Conservation (phyloP, 306 rosid genomes). For the Parietaria judaica region DNA sequence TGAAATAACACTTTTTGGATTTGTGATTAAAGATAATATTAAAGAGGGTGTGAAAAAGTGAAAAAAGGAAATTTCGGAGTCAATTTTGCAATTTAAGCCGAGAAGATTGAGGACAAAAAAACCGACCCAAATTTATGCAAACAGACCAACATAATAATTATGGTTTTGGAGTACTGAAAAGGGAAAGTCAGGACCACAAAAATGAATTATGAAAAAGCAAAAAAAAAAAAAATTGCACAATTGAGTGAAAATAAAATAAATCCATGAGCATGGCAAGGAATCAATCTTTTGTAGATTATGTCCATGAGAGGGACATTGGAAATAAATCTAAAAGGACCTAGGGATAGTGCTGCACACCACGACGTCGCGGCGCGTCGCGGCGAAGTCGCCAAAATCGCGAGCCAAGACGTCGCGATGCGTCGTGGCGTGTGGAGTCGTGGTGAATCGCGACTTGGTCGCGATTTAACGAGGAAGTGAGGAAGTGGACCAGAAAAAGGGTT, state of each 20-base stretch:
- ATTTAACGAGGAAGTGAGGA: too few species aligned
- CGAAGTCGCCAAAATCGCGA: too few species aligned
- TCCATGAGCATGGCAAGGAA: neutral
- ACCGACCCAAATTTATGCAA: constrained; percentile 22
- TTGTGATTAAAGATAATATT: neutral
- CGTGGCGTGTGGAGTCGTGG: too few species aligned
- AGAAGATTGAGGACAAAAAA: constrained; percentile 1
- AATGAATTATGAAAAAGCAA: neutral
- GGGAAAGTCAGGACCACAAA: constrained; percentile 34
- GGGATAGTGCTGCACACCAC: too few species aligned
- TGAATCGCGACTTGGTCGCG: too few species aligned
- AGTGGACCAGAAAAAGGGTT: too few species aligned
- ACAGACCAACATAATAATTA: constrained; percentile 28
- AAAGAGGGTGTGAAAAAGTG: neutral
- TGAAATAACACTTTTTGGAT: neutral
- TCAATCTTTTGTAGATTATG: constrained; percentile 6
- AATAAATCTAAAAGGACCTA: constrained; percentile 31
- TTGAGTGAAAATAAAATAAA: neutral
- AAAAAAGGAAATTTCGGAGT: neutral
- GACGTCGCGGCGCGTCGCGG: too few species aligned
- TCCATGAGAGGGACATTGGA: constrained; percentile 24
- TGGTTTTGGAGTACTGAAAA: constrained; percentile 22
- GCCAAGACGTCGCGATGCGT: too few species aligned
- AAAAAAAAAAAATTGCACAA: neutral
- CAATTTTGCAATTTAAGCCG: constrained; percentile 5